Evolutionary conservation across 23 red algal species (phyloP).

Genomic region (Gracilaria gracilis): DNA sequence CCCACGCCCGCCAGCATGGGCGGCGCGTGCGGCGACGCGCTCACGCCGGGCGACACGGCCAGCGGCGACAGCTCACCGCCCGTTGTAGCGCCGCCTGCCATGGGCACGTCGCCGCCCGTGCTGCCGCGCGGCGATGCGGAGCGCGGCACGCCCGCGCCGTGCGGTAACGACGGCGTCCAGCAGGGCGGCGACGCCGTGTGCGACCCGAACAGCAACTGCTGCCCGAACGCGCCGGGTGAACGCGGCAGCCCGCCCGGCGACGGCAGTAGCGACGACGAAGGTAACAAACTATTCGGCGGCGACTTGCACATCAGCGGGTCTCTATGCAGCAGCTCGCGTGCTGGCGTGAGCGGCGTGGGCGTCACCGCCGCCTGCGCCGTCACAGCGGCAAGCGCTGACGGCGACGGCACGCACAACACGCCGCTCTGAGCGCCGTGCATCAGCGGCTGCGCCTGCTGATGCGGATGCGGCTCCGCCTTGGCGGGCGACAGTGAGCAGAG

Average conservation of each 20-base stretch:
- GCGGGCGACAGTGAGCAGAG: no score
- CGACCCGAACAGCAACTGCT: slow-evolving; percentile 19
- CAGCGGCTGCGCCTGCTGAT: no score
- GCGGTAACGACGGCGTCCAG: background rate
- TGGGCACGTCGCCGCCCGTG: background rate
- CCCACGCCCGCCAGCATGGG: background rate
- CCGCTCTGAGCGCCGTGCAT: no score
- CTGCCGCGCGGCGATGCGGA: background rate
- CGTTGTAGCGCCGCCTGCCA: background rate
- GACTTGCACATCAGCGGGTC: background rate
- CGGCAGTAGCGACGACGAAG: slow-evolving; percentile 19
- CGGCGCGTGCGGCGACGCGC: slow-evolving; percentile 8
- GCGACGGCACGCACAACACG: no score
- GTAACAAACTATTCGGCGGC: background rate
- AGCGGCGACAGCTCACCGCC: slow-evolving; percentile 32
- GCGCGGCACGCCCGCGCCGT: background rate
- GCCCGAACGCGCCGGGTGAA: slow-evolving; percentile 32
- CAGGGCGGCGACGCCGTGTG: background rate
- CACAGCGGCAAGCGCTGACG: no score
- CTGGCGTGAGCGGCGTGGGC: background rate
- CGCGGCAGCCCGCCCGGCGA: slow-evolving; percentile 42
- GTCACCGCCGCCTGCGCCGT: background rate
- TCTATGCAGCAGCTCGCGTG: no score
- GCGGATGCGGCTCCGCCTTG: no score
- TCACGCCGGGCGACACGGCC: slow-evolving; percentile 36